Evolutionary conservation across 2,329 filamentous ascomycete genomes (phyloP).

Genomic region (Pseudocercospora vitis): DNA sequence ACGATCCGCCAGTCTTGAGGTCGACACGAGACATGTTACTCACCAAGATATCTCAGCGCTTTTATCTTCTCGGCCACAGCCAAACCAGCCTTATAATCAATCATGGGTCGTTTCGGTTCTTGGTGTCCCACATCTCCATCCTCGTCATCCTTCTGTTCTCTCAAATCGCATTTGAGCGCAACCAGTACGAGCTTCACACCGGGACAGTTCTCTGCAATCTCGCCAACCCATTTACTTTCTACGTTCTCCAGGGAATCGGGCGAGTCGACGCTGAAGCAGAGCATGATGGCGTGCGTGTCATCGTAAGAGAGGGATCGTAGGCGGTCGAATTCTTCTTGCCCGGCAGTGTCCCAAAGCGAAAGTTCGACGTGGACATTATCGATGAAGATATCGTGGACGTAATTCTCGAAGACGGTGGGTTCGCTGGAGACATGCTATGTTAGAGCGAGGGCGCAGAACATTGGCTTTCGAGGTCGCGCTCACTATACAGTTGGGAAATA

Average conservation of each 20-base stretch:
- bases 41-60: constrained; percentile 83
- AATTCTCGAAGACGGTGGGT: constrained; percentile 98
- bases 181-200: constrained; percentile 93
- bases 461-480: constrained; percentile 36
- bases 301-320: constrained; percentile 94
- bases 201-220: constrained; percentile 97
- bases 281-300: constrained; percentile 97
- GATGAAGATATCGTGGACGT: constrained; percentile 98
- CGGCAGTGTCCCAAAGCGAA: constrained; percentile 96
- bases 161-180: constrained; percentile 92
- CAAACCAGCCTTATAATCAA: constrained; percentile 87
- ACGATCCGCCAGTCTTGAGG: not conserved
- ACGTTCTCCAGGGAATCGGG: constrained; percentile 97
- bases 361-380: constrained; percentile 96
- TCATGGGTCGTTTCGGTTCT: constrained; percentile 61
- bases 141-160: constrained; percentile 70
- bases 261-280: constrained; percentile 96
- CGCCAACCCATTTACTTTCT: constrained; percentile 95
- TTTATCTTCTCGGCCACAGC: constrained; percentile 90
- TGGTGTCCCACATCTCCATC: constrained; percentile 60
- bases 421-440: constrained; percentile 54
- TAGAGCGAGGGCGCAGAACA: not conserved
- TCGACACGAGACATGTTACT: constrained; percentile 6
- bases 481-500: constrained; percentile 97
- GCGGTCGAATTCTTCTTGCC: constrained; percentile 98